Evolutionary conservation across 306 rosid genomes (phyloP).

Genomic region (Pterocarpus santalinus): DNA sequence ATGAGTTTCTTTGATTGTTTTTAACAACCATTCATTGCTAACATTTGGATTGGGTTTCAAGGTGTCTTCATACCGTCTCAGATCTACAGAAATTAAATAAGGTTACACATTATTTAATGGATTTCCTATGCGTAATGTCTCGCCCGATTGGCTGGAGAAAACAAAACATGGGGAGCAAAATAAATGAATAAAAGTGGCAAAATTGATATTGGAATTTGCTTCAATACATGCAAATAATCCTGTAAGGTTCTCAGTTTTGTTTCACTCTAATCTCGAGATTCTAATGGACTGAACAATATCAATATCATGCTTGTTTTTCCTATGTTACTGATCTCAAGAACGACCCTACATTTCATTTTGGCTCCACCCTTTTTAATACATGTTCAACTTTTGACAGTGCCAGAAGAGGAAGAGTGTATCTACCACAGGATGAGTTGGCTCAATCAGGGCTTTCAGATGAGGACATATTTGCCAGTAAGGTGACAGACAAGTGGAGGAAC

Average conservation of each 20-base stretch:
- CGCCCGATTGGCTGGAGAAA: slow-evolving; percentile 7
- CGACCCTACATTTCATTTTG: slow-evolving; percentile 15
- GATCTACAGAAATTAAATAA: neutral
- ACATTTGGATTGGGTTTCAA: neutral
- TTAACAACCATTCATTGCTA: neutral
- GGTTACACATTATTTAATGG: neutral
- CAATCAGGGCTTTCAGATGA: slow-evolving; percentile 70
- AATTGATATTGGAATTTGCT: neutral
- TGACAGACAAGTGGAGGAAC: slow-evolving; percentile 71
- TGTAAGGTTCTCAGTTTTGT: no score
- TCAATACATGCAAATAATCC: no score
- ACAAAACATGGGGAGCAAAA: neutral
- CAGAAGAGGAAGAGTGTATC: slow-evolving; percentile 68
- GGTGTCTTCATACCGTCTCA: slow-evolving; percentile 8
- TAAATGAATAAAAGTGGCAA: neutral
- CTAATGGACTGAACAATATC: neutral
- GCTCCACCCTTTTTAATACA: slow-evolving; percentile 21
- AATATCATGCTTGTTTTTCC: slow-evolving; percentile 15
- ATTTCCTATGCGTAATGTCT: neutral
- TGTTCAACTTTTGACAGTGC: slow-evolving; percentile 53
- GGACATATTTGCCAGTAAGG: slow-evolving; percentile 64
- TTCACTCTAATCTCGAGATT: neutral
- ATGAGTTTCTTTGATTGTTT: neutral
- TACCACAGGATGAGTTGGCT: slow-evolving; percentile 72
- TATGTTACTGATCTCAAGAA: slow-evolving; percentile 17